These are phyloP conservation scores for Solanum neorickii DNA, from an alignment of 257 asterid species.

Conservation along the genomic window DNA sequence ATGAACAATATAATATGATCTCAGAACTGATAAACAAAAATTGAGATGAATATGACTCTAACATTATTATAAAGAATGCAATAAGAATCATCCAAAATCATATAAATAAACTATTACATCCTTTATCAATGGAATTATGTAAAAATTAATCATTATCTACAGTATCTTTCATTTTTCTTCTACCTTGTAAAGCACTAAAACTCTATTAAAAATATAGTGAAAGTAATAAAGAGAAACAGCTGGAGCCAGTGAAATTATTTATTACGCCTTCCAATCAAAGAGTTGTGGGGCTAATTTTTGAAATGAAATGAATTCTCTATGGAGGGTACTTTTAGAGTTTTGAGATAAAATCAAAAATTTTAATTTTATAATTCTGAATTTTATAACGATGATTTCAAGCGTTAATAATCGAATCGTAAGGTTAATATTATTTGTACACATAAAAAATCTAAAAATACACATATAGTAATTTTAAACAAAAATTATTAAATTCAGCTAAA, in stretches of 20 bases:
- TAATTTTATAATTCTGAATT: neutral
- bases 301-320: neutral
- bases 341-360: neutral
- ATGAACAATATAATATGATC: neutral
- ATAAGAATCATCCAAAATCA: neutral
- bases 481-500: neutral
- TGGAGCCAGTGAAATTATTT: neutral
- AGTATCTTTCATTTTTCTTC: neutral
- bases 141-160: neutral
- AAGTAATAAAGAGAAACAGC: neutral
- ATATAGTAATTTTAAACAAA: neutral
- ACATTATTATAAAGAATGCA: neutral
- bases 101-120: neutral
- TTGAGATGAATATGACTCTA: neutral
- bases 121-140: neutral
- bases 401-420: accelerated
- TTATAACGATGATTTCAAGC: neutral
- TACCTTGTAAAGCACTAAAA: neutral
- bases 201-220: neutral
- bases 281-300: neutral
- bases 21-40: neutral
- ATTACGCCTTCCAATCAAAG: neutral
- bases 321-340: neutral
- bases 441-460: no score
- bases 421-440: neutral